Evolutionary conservation across 2,329 filamentous ascomycete species (phyloP).

Genomic region (Colletotrichum sansevieriae): DNA sequence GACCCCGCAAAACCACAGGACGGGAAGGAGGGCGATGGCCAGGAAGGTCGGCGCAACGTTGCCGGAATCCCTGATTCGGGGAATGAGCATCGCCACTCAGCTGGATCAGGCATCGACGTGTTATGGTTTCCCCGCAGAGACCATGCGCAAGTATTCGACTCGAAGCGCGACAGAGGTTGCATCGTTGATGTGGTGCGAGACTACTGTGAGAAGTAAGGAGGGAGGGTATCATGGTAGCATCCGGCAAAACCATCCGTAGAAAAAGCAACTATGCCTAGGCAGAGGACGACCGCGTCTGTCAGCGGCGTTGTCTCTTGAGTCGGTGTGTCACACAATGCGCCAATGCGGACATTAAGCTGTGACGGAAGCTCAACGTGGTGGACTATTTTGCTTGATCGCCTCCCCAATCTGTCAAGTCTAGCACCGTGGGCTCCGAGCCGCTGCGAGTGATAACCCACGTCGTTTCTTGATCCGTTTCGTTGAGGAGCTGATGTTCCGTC

Average conservation of each 20-base stretch:
- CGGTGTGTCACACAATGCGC: not conserved
- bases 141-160: slow-evolving; percentile 73
- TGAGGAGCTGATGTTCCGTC: slow-evolving; percentile 78
- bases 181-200: slow-evolving; percentile 44
- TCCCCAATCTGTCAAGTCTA: slow-evolving; percentile 74
- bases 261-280: not conserved
- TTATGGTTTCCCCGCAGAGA: slow-evolving; percentile 72
- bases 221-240: not conserved
- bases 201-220: slow-evolving; percentile 19
- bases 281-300: not conserved
- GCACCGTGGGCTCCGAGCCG: slow-evolving; percentile 71
- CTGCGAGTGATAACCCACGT: slow-evolving; percentile 76
- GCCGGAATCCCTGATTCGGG: slow-evolving; percentile 21
- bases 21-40: slow-evolving; percentile 25
- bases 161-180: slow-evolving; percentile 45
- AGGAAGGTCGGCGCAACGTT: slow-evolving; percentile 25
- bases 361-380: slow-evolving; percentile 1
- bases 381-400: slow-evolving; percentile 55
- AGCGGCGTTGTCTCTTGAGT: not conserved
- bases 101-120: slow-evolving; percentile 63
- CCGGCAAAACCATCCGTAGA: not conserved
- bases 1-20: slow-evolving; percentile 41
- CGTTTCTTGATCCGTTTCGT: slow-evolving; percentile 71
- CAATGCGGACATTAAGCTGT: not conserved
- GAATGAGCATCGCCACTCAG: slow-evolving; percentile 16